These are phyloP conservation scores for Neofusicoccum sp. DNA, from an alignment of 2,329 filamentous ascomycete species.

Conservation along the genomic window DNA sequence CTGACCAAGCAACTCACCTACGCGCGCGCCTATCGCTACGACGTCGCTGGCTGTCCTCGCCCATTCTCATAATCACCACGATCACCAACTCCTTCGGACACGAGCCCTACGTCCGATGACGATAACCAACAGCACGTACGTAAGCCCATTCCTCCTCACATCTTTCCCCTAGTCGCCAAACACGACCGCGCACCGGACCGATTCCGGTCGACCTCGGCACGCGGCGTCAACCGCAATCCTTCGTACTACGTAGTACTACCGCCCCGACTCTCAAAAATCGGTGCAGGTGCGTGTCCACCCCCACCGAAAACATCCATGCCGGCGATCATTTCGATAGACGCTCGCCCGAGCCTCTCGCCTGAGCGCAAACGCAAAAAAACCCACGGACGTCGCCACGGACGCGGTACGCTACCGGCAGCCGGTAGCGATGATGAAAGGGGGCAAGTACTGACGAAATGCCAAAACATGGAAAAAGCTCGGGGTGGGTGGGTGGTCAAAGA, in stretches of 20 bases:
- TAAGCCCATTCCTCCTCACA: neutral
- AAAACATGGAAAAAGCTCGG: no score
- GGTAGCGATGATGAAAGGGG: neutral
- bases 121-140: neutral
- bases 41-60: neutral
- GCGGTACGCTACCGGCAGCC: no score
- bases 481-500: no score
- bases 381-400: no score
- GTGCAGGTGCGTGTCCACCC: neutral
- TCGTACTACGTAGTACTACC: no score
- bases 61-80: neutral
- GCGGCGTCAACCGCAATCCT: no score
- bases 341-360: neutral
- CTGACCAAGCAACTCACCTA: neutral
- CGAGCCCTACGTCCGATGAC: neutral
- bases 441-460: no score
- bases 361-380: no score
- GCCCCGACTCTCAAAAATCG: neutral
- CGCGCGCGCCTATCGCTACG: neutral
- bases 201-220: neutral
- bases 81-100: no score
- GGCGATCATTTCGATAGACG: slow-evolving; percentile 2
- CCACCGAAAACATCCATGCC: neutral
- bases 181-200: neutral
- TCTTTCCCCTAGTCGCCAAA: neutral